Base-by-base conservation (phyloP, 352 stramenopile species). In the Phytophthora pseudosyringae region DNA sequence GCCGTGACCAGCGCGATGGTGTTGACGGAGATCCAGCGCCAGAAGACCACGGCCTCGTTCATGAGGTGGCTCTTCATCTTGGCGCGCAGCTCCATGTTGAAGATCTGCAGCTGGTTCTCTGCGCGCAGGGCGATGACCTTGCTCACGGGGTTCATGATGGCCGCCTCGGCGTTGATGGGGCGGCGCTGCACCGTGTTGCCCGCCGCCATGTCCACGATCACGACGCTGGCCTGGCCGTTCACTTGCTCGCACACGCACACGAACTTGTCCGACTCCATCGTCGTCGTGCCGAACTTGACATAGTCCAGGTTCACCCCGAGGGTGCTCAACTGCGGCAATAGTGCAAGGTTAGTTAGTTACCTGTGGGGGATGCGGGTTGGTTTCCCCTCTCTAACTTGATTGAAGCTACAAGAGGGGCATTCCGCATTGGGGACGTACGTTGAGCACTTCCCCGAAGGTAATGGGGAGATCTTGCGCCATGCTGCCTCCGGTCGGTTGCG, bases 131-230 rank as follows among this genome's bases (percentile, higher is more conserved):
- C 88, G 60, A 96, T 96, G 13, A 96, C 88, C 71, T 96, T 96
- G 70, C 84, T 90, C 40, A 97, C 86, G n/a, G 98, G 98, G 84
- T 99, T 99, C 98, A 99, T 99, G 61, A 99, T 98, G 48, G 98
- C 97, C n/a, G 97, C 98, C 73, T 99, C 98, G 5, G 97, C 98
- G 66, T 98, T 98, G 69, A 99, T 99, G 25, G 97, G 97, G 60
- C 97, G 93, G 41, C 97, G 91, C 79, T 96, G 86, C 59, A 96
- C 86, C 59, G 75, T 86, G 64, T 97, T 97, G 32, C 85, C 85
- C 0, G 87, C 90, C 39, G 89, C 77, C 78, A 98, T 83, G 68
- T 98, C 94, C 13, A 98, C 85, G 58, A 98, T 98, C 59, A 97
- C 91, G 16, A 98, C 89, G 61, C 93, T 95, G 25, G 86, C 82